Evolutionary conservation across 2,329 filamentous ascomycete genomes (phyloP).

Genomic region (Sphaerostilbella broomeana): DNA sequence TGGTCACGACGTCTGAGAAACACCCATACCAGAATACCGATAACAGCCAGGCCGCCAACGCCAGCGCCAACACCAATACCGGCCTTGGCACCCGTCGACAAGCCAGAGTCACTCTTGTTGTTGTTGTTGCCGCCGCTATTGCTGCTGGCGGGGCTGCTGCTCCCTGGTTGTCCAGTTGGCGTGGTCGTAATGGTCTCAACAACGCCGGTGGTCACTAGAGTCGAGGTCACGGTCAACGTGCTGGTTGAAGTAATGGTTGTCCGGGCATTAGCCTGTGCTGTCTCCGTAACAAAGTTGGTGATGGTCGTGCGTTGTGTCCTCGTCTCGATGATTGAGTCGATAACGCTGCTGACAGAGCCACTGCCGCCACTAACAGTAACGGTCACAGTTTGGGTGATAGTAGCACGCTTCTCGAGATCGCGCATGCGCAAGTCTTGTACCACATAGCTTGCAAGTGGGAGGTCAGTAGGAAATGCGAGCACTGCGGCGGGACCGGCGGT

Average conservation of each 20-base stretch:
- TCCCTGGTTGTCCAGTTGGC: too few relatives aligned
- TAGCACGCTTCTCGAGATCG: constrained; percentile 29
- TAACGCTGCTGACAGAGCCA: constrained; percentile 21
- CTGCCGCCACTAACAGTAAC: constrained; percentile 25
- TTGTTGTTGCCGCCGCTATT: constrained; percentile 19
- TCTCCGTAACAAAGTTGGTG: constrained; percentile 28
- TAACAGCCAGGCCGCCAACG: constrained; percentile 29
- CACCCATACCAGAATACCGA: constrained; percentile 26
- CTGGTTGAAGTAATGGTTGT: constrained; percentile 34
- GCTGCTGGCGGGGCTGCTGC: constrained; percentile 13
- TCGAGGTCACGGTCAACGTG: constrained; percentile 30
- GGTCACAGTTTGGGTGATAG: constrained; percentile 26
- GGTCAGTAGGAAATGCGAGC: constrained; percentile 14
- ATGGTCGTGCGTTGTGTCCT: constrained; percentile 22
- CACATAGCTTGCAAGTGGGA: constrained; percentile 8
- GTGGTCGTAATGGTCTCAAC: constrained; percentile 24
- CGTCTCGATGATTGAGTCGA: constrained; percentile 27
- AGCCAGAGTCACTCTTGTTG: constrained; percentile 21
- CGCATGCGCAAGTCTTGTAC: constrained; percentile 3
- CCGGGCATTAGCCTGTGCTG: constrained; percentile 28
- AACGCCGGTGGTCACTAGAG: constrained; percentile 25
- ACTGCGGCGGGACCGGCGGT: constrained; percentile 16
- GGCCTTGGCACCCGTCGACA: constrained; percentile 37
- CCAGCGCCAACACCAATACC: constrained; percentile 37
- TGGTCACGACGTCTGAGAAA: constrained; percentile 27